Evolutionary conservation across 169 alveolate genomes (phyloP).

Genomic region (Plasmodium yoelii): DNA sequence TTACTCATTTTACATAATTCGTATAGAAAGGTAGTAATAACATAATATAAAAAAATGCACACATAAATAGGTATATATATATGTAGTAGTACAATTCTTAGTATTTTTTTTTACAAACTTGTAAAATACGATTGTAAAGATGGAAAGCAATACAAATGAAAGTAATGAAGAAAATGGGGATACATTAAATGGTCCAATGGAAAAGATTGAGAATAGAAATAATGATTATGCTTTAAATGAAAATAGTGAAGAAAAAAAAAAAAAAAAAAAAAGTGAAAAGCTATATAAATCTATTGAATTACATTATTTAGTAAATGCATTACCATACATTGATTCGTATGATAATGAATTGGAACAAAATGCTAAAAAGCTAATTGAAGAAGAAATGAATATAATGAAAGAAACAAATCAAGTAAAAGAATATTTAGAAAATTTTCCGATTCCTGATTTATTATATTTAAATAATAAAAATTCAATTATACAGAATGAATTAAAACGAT

Average conservation of each 20-base stretch:
- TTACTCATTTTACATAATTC: too few relatives aligned
- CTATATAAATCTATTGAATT: conserved; percentile 22
- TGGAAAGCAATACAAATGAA: too few relatives aligned
- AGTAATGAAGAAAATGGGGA: too few relatives aligned
- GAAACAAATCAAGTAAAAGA: conserved; percentile 32
- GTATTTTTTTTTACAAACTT: too few relatives aligned
- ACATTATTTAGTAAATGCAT: conserved; percentile 40
- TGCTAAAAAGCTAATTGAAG: conserved; percentile 52
- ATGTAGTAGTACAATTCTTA: too few relatives aligned
- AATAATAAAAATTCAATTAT: conserved; percentile 27
- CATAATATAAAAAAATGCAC: too few relatives aligned
- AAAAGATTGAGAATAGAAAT: too few relatives aligned
- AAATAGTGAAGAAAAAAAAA: neutral
- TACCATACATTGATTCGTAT: conserved; percentile 58
- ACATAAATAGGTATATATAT: too few relatives aligned
- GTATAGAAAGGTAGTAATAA: too few relatives aligned
- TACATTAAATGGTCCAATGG: too few relatives aligned
- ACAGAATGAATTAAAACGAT: conserved; percentile 38
- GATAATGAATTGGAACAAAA: conserved; percentile 47
- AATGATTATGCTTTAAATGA: too few relatives aligned
- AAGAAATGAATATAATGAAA: conserved; percentile 61
- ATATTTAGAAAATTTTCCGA: conserved; percentile 20
- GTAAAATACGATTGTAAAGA: too few relatives aligned
- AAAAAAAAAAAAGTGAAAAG: conserved; percentile 22
- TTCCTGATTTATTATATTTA: conserved; percentile 14